Percentiles rank a stretch among this genome's conserved stretches.
phyloP scores from a whole-genome alignment of 768 basidiomycete species.

The Clitopilus passeckerianus region DNA sequence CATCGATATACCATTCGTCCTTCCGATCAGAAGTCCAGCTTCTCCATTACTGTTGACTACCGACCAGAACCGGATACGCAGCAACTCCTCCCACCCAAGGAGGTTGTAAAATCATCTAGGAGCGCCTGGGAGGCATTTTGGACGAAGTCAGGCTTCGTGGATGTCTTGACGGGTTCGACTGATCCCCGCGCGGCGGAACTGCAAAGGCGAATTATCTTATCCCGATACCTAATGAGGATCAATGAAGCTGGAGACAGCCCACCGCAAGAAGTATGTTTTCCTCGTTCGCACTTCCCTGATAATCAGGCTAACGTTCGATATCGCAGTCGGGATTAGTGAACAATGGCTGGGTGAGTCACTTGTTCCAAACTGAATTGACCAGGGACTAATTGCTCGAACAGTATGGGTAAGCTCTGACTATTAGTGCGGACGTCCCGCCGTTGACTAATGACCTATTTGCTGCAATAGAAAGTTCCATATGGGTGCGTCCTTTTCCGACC shows the following conservation, averaged over 20 bases:
- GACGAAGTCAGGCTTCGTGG: conserved; percentile 45
- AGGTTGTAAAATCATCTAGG: conserved; percentile 28
- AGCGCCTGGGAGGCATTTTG: conserved; percentile 43
- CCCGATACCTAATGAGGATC: conserved; percentile 51
- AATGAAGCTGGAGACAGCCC: conserved; percentile 54
- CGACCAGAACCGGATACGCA: conserved; percentile 11
- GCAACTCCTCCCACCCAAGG: conserved; percentile 4
- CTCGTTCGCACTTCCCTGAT: background rate
- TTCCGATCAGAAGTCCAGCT: conserved; percentile 12
- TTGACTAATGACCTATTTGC: too few relatives aligned
- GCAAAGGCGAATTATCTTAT: conserved; percentile 51
- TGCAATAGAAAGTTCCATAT: conserved; percentile 49
- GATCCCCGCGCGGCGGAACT: conserved; percentile 48
- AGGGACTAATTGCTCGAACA: conserved; percentile 4
- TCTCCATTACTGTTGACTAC: conserved; percentile 33
- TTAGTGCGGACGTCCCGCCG: too few relatives aligned
- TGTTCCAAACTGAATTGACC: background rate
- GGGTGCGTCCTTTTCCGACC: conserved; percentile 34
- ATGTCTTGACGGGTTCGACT: conserved; percentile 42
- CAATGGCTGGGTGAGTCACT: conserved; percentile 45
- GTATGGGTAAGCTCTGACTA: conserved; percentile 28
- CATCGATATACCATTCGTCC: conserved; percentile 48
- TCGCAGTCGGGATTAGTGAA: conserved; percentile 49
- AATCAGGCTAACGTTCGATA: background rate
- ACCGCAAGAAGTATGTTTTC: conserved; percentile 46